phyloP scores from a whole-genome alignment of 2,329 filamentous ascomycete species.

The Cladosporium sp. region DNA sequence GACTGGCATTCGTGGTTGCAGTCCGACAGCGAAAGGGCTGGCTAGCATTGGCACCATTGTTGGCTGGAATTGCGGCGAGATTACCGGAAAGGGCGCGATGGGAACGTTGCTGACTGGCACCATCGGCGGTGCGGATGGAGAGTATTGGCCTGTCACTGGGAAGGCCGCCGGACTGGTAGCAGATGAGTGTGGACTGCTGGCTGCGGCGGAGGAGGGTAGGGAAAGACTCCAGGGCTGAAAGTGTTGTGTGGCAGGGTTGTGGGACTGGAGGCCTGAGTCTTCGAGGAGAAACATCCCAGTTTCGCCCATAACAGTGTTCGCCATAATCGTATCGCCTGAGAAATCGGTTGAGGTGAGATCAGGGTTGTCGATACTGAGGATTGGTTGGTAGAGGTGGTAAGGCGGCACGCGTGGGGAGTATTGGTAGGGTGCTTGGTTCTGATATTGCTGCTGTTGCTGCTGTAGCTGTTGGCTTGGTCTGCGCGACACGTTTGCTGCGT shows the following conservation, averaged over 20 bases:
- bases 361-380: constrained; percentile 1
- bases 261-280: constrained; percentile 45
- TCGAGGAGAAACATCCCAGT: constrained; percentile 51
- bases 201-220: constrained; percentile 10
- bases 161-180: constrained; percentile 24
- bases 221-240: constrained; percentile 13
- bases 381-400: constrained; percentile 14
- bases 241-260: constrained; percentile 19
- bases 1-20: constrained; percentile 30
- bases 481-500: constrained; percentile 21
- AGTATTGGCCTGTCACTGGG: constrained; percentile 16
- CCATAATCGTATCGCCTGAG: constrained; percentile 45
- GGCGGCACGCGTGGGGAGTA: constrained; percentile 24
- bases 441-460: constrained; percentile 3
- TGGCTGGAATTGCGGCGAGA: constrained; percentile 28
- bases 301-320: constrained; percentile 48
- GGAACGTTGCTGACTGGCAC: constrained; percentile 34
- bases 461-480: constrained; percentile 6
- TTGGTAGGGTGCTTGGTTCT: background rate
- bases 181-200: constrained; percentile 21
- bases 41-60: constrained; percentile 12
- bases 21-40: constrained; percentile 28
- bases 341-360: constrained; percentile 22
- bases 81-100: constrained; percentile 36
- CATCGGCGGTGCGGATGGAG: constrained; percentile 16